Conservation (phyloP, 495 filamentous ascomycete genomes). For the Trichoderma reesei region DNA sequence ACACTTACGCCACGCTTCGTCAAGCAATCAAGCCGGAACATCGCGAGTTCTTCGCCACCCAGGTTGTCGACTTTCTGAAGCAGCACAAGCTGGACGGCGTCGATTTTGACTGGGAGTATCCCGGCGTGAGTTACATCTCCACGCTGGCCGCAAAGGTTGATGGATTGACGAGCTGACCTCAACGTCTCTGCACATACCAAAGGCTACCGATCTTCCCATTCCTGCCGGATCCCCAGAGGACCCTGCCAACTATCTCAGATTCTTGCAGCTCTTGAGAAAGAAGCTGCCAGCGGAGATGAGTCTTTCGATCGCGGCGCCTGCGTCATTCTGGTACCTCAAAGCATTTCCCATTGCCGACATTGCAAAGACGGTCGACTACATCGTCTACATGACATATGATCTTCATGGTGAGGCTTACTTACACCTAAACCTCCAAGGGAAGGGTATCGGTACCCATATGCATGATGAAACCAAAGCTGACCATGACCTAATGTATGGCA, state of each 20-base stretch:
- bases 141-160: too few relatives aligned
- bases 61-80: conserved; percentile 22
- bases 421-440: too few relatives aligned
- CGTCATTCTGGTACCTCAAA: conserved; percentile 20
- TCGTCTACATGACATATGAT: conserved; percentile 27
- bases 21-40: conserved; percentile 16
- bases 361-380: conserved; percentile 20
- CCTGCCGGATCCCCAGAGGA: conserved; percentile 16
- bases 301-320: conserved; percentile 25
- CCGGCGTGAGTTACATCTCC: conserved; percentile 24
- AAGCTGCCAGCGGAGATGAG: conserved; percentile 14
- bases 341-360: conserved; percentile 19
- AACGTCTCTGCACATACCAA: background rate
- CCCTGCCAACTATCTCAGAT: conserved; percentile 18
- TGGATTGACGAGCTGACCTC: too few relatives aligned
- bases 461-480: too few relatives aligned
- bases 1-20: conserved; percentile 18
- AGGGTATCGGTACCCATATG: too few relatives aligned
- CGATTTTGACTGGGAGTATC: conserved; percentile 37
- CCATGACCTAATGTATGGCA: too few relatives aligned
- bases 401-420: too few relatives aligned
- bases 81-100: conserved; percentile 26
- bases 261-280: conserved; percentile 14
- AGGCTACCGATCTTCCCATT: conserved; percentile 21
- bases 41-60: conserved; percentile 19